These are phyloP conservation scores for Poa annua DNA, from an alignment of 176 grass and related monocot genomes.

Conservation along the genomic window DNA sequence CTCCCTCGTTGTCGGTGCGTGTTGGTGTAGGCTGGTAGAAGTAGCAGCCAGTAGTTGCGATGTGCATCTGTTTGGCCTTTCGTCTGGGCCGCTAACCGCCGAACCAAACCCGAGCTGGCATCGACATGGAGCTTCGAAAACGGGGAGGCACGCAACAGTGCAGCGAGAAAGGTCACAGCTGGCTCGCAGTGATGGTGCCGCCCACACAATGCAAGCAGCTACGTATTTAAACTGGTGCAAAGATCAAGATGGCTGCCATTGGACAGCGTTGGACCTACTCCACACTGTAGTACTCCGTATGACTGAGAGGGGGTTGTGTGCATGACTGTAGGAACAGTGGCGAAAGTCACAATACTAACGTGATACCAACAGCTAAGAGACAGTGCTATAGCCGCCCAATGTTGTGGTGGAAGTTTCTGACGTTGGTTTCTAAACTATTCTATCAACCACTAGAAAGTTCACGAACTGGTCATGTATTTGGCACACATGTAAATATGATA, in stretches of 20 bases:
- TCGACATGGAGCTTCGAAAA: conserved; percentile 16
- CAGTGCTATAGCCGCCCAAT: background rate
- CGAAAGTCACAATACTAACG: conserved; percentile 8
- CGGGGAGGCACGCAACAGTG: background rate
- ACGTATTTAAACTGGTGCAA: too few species aligned
- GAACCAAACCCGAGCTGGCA: conserved; percentile 6
- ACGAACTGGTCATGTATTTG: background rate
- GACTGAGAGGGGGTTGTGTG: background rate
- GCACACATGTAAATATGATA: too few species aligned
- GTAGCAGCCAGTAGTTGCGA: background rate
- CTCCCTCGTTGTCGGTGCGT: too few species aligned
- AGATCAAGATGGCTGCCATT: too few species aligned
- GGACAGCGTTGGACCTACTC: too few species aligned
- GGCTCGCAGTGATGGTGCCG: background rate
- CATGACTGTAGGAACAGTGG: background rate
- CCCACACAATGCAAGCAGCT: background rate
- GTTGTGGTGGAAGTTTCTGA: background rate
- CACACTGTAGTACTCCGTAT: background rate
- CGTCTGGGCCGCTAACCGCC: background rate
- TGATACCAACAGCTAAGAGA: conserved; percentile 11
- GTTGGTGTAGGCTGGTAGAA: too few species aligned
- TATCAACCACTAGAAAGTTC: background rate
- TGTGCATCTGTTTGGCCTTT: background rate
- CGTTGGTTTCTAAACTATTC: background rate
- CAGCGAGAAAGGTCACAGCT: background rate